Conservation (phyloP, 352 stramenopile species). For the Pythium oligandrum region DNA sequence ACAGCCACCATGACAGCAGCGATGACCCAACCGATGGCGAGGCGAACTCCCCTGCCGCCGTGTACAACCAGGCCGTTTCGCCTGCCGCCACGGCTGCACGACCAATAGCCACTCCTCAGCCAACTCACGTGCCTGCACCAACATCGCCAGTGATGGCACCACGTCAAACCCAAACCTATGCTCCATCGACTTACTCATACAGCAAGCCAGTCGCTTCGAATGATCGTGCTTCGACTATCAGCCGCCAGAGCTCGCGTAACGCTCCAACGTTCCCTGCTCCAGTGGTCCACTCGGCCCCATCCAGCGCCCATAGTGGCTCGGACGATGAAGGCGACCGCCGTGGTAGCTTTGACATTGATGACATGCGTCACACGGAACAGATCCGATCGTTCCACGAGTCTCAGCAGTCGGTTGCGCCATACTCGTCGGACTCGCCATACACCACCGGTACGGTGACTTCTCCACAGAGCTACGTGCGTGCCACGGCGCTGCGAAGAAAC, state of each 20-base stretch:
- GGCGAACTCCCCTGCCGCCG: slow-evolving; percentile 12
- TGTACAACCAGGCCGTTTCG: slow-evolving; percentile 15
- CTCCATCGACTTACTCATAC: slow-evolving; percentile 13
- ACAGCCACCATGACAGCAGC: slow-evolving; percentile 22
- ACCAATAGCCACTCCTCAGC: background rate
- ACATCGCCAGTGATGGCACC: background rate
- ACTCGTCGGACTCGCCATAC: slow-evolving; percentile 26
- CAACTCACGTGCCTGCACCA: background rate
- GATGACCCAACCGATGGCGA: slow-evolving; percentile 17
- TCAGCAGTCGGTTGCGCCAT: slow-evolving; percentile 7
- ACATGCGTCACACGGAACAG: slow-evolving; percentile 62
- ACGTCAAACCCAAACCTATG: slow-evolving; percentile 5
- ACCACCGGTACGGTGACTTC: slow-evolving; percentile 46
- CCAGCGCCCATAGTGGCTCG: slow-evolving; percentile 11
- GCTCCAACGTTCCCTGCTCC: slow-evolving; percentile 33
- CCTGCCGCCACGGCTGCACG: slow-evolving; percentile 1
- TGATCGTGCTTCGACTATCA: slow-evolving; percentile 4
- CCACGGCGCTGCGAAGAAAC: slow-evolving; percentile 61
- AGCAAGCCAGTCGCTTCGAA: slow-evolving; percentile 13
- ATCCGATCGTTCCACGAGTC: slow-evolving; percentile 24
- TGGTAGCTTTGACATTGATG: slow-evolving; percentile 81
- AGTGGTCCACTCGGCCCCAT: slow-evolving; percentile 20
- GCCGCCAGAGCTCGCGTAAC: slow-evolving; percentile 11
- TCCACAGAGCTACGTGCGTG: slow-evolving; percentile 68
- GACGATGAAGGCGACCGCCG: slow-evolving; percentile 35